Conservation (phyloP, 257 asterid species). For the Ligustrum vulgare region DNA sequence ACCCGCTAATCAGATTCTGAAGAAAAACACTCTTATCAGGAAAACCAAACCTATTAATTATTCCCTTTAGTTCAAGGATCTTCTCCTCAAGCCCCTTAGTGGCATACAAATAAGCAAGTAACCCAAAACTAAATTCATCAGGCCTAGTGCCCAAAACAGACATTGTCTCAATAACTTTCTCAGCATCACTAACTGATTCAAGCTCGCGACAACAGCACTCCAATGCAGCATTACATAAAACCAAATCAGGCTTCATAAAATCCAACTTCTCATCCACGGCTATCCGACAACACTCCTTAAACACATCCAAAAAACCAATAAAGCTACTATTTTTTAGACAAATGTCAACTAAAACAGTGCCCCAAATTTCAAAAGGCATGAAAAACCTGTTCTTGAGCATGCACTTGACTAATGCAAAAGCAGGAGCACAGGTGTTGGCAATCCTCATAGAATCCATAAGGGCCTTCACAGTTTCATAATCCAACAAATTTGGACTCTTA, state of each 20-base stretch:
- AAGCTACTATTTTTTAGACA: slow-evolving; percentile 73
- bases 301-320: slow-evolving; percentile 55
- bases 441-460: slow-evolving; percentile 70
- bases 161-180: slow-evolving; percentile 73
- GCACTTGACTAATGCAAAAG: slow-evolving; percentile 74
- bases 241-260: slow-evolving; percentile 71
- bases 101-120: slow-evolving; percentile 81
- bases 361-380: slow-evolving; percentile 83
- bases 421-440: slow-evolving; percentile 71
- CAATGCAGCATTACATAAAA: slow-evolving; percentile 83
- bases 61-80: slow-evolving; percentile 60
- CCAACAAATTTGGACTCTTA: slow-evolving; percentile 68
- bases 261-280: slow-evolving; percentile 67
- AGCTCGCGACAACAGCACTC: slow-evolving; percentile 73
- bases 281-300: slow-evolving; percentile 73
- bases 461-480: slow-evolving; percentile 46
- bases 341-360: slow-evolving; percentile 55
- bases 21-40: slow-evolving; percentile 36
- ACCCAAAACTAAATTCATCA: slow-evolving; percentile 63
- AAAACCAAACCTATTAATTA: slow-evolving; percentile 57
- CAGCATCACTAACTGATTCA: slow-evolving; percentile 67
- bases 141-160: slow-evolving; percentile 78
- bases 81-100: slow-evolving; percentile 63
- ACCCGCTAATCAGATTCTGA: slow-evolving; percentile 73
- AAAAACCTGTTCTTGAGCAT: slow-evolving; percentile 84